Evolutionary conservation across 2,329 filamentous ascomycete genomes (phyloP).

Genomic region (Paecilomyces sp.): DNA sequence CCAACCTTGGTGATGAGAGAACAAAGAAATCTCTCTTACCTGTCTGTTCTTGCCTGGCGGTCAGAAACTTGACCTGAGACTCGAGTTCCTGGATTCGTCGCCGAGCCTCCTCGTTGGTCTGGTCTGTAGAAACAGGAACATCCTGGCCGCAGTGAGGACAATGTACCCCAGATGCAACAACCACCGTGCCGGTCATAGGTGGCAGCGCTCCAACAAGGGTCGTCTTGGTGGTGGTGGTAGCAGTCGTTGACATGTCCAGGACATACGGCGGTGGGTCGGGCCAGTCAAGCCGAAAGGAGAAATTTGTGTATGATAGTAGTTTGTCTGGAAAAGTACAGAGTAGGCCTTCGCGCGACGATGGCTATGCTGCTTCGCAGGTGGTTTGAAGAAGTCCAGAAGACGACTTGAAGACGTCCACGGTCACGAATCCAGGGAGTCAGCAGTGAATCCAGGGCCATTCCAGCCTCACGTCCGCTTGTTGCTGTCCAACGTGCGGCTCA

Average conservation of each 20-base stretch:
- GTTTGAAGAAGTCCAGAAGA: neutral
- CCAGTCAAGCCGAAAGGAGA: neutral
- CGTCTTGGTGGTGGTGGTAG: conserved; percentile 14
- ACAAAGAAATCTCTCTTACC: conserved; percentile 34
- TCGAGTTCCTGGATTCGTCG: conserved; percentile 46
- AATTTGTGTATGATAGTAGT: neutral
- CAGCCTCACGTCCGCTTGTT: neutral
- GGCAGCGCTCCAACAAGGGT: conserved; percentile 23
- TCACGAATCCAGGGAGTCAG: neutral
- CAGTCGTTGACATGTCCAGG: conserved; percentile 17
- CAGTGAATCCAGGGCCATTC: neutral
- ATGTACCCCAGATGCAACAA: conserved; percentile 13
- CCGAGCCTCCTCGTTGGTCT: conserved; percentile 24
- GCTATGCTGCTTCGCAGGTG: neutral
- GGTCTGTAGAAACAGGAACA: conserved; percentile 14
- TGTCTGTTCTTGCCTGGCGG: conserved; percentile 45
- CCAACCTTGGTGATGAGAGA: neutral
- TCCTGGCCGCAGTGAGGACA: conserved; percentile 36
- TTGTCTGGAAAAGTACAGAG: neutral
- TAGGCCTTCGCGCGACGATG: neutral
- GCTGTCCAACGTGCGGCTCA: neutral
- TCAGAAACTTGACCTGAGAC: conserved; percentile 46
- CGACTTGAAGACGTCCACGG: neutral
- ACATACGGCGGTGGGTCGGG: conserved; percentile 11
- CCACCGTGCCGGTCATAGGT: conserved; percentile 19